These are phyloP conservation scores for Apiotrichum siamense DNA, from an alignment of 1,284 basidiomycete species.

Conservation along the genomic window DNA sequence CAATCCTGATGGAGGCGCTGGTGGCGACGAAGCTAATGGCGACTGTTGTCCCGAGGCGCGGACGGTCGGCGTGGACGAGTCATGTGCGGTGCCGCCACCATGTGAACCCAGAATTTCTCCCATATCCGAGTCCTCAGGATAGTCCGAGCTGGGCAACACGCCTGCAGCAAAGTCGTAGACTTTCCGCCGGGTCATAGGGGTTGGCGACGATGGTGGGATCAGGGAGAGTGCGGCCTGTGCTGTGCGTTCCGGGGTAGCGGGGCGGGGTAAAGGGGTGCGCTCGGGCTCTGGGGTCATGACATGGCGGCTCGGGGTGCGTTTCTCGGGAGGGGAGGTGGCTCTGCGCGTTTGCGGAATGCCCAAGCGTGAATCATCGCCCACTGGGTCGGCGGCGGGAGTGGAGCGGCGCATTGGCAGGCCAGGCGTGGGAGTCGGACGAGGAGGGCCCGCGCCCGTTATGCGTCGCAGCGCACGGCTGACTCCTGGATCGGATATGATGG, in stretches of 20 bases:
- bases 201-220: conserved; percentile 12
- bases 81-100: not conserved
- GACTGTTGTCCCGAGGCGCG: not conserved
- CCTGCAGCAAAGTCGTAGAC: conserved; percentile 8
- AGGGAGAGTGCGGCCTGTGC: not conserved
- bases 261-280: conserved; percentile 3
- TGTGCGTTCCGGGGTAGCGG: not conserved
- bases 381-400: not conserved
- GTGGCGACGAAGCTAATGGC: not conserved
- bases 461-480: conserved; percentile 13
- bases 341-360: not conserved
- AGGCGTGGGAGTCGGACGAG: conserved; percentile 7
- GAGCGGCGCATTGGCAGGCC: not conserved
- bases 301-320: not conserved
- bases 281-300: not conserved
- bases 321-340: not conserved
- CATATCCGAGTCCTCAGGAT: not conserved
- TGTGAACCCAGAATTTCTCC: too few relatives aligned
- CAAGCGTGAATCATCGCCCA: too few relatives aligned
- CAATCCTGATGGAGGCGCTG: not conserved
- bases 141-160: conserved; percentile 2
- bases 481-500: conserved; percentile 11
- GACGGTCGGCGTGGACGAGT: not conserved
- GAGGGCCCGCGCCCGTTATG: conserved; percentile 7
- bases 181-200: conserved; percentile 1